Evolutionary conservation across 805 yeast species (phyloP).

Genomic region (Lipomyces oligophaga): DNA sequence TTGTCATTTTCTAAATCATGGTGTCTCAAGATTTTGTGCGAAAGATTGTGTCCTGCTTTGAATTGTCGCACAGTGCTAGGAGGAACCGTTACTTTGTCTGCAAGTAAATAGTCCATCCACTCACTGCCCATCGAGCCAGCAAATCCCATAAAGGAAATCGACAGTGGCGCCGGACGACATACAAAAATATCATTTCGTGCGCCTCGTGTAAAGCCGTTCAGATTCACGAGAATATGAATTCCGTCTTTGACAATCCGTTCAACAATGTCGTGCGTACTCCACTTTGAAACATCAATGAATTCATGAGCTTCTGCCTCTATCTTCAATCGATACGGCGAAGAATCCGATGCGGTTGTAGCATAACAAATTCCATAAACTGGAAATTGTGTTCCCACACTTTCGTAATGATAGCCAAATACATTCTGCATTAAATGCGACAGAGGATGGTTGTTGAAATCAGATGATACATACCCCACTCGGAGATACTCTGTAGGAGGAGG

Average conservation of each 20-base stretch:
- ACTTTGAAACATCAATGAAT: constrained; percentile 32
- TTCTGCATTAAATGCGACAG: constrained; percentile 38
- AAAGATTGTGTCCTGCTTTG: background rate
- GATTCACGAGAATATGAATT: constrained; percentile 36
- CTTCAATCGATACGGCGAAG: constrained; percentile 31
- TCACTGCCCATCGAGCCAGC: constrained; percentile 37
- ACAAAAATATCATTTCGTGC: constrained; percentile 38
- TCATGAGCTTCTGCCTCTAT: constrained; percentile 32
- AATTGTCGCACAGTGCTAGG: constrained; percentile 11
- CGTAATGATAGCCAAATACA: constrained; percentile 36
- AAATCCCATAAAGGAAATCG: constrained; percentile 37
- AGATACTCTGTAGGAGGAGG: constrained; percentile 31
- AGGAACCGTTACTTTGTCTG: constrained; percentile 31
- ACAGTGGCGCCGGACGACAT: constrained; percentile 36
- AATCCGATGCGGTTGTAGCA: constrained; percentile 35
- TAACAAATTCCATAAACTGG: constrained; percentile 34
- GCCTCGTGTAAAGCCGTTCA: constrained; percentile 38
- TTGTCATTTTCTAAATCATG: constrained; percentile 12
- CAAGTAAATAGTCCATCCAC: constrained; percentile 36
- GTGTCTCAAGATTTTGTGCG: constrained; percentile 14
- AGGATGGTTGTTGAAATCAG: constrained; percentile 38
- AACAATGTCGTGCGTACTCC: constrained; percentile 32
- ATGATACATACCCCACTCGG: constrained; percentile 37
- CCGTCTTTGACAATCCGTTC: constrained; percentile 34
- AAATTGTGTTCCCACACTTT: constrained; percentile 5